phyloP scores from a whole-genome alignment of 345 rosid species.

The Rubroshorea leprosula region DNA sequence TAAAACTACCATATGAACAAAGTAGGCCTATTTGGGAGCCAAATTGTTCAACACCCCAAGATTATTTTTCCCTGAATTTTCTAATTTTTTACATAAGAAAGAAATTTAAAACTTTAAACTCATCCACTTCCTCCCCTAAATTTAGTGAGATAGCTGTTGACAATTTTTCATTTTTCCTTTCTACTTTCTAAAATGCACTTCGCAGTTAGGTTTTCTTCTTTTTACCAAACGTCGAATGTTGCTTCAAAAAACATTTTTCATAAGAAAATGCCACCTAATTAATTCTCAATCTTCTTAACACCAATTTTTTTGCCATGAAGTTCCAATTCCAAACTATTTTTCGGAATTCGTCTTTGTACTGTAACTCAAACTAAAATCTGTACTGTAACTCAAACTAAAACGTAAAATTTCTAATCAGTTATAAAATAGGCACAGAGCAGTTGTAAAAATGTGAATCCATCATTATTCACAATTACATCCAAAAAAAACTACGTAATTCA shows the following conservation, averaged over 20 bases:
- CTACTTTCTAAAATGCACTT: neutral
- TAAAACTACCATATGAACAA: neutral
- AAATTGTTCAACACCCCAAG: neutral
- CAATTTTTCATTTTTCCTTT: neutral
- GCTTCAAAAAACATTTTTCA: neutral
- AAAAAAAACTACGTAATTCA: no score
- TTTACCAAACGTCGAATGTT: neutral
- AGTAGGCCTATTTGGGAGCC: neutral
- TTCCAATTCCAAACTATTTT: no score
- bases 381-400: no score
- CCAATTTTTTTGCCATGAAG: neutral
- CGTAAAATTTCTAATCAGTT: no score
- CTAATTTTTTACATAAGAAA: neutral
- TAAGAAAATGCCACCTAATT: neutral
- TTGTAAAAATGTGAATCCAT: no score
- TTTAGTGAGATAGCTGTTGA: neutral
- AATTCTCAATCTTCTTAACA: neutral
- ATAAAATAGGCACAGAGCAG: no score
- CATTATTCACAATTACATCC: no score
- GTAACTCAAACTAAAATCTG: neutral
- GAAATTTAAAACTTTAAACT: no score
- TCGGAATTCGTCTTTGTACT: neutral
- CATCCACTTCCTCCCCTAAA: neutral
- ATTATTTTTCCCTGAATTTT: neutral
- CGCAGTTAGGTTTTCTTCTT: neutral